These are phyloP conservation scores for Yamadazyma kanchanaburiensis DNA, from an alignment of 1,139 yeast species.

Conservation along the genomic window DNA sequence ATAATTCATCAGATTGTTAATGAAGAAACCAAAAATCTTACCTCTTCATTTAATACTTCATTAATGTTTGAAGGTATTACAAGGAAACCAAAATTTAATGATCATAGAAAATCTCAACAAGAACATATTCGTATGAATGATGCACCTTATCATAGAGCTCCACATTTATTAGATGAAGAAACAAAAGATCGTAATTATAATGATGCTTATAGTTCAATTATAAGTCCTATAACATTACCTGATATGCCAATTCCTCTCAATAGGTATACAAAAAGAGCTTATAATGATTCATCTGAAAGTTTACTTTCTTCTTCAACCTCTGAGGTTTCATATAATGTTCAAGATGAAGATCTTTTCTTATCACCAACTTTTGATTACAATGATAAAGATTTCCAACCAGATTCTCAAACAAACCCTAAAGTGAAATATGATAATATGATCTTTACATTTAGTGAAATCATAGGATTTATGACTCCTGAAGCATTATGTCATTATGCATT, in stretches of 20 bases:
- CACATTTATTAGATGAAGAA: conserved; percentile 60
- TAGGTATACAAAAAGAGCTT: conserved; percentile 5
- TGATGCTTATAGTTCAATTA: conserved; percentile 48
- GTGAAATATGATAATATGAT: conserved; percentile 55
- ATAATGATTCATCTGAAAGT: conserved; percentile 3
- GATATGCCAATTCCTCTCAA: conserved; percentile 62
- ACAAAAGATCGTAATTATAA: conserved; percentile 44
- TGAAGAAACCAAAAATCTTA: conserved; percentile 18
- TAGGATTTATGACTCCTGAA: conserved; percentile 35
- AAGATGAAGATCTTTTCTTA: conserved; percentile 6
- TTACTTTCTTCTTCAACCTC: conserved; percentile 2
- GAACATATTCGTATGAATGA: conserved; percentile 68
- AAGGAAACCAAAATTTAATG: conserved; percentile 48
- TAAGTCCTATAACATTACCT: conserved; percentile 65
- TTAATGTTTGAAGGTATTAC: conserved; percentile 58
- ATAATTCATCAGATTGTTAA: conserved; percentile 32
- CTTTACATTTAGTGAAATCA: conserved; percentile 47
- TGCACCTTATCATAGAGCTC: conserved; percentile 76
- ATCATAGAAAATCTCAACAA: conserved; percentile 54
- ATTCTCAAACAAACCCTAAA: conserved; percentile 35
- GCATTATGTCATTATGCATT: conserved; percentile 27
- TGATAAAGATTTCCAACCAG: conserved; percentile 44
- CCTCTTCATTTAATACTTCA: conserved; percentile 47
- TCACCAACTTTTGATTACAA: conserved; percentile 37
- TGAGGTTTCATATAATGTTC: conserved; percentile 1